Percentiles rank a stretch among this genome's conserved stretches.
These are phyloP conservation scores for Xanthoparmelia taractica DNA, from an alignment of 495 filamentous ascomycete species.

Conservation along the genomic window DNA sequence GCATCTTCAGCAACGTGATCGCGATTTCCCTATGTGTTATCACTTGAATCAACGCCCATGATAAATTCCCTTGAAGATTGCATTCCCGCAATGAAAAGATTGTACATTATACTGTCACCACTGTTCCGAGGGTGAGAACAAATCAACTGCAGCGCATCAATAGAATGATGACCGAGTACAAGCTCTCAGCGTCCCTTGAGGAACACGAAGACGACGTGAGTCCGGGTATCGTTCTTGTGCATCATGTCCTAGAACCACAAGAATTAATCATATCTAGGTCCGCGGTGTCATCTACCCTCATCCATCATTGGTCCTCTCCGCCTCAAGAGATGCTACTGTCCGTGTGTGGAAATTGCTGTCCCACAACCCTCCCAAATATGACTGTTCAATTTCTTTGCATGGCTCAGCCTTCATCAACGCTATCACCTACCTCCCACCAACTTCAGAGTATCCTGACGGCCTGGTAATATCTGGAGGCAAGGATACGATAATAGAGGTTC, in stretches of 20 bases:
- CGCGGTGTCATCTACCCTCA: slow-evolving; percentile 76
- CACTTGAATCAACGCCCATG: background rate
- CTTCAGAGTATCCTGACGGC: slow-evolving; percentile 63
- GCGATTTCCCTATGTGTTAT: background rate
- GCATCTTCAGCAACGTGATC: too few relatives aligned
- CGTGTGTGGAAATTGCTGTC: slow-evolving; percentile 71
- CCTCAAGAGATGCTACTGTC: slow-evolving; percentile 85
- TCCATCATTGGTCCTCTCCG: slow-evolving; percentile 65
- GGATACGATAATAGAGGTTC: slow-evolving; percentile 87
- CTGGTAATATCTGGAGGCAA: slow-evolving; percentile 79
- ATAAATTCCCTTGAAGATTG: background rate
- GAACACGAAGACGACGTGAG: slow-evolving; percentile 81
- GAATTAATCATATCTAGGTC: slow-evolving; percentile 51
- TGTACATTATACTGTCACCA: background rate
- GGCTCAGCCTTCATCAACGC: slow-evolving; percentile 78
- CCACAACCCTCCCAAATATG: slow-evolving; percentile 60
- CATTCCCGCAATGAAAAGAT: background rate
- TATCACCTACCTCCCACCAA: slow-evolving; percentile 67
- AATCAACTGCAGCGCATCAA: background rate
- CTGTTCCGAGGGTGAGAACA: background rate
- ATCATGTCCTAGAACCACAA: slow-evolving; percentile 15
- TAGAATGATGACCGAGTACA: slow-evolving; percentile 59
- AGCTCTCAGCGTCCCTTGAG: slow-evolving; percentile 71
- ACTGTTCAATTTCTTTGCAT: slow-evolving; percentile 65
- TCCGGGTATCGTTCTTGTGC: slow-evolving; percentile 15